A percentile compares a stretch with the other conserved stretches of the same genome.
Conservation (phyloP, 1,284 basidiomycete genomes). For the Ustilago lituana region DNA sequence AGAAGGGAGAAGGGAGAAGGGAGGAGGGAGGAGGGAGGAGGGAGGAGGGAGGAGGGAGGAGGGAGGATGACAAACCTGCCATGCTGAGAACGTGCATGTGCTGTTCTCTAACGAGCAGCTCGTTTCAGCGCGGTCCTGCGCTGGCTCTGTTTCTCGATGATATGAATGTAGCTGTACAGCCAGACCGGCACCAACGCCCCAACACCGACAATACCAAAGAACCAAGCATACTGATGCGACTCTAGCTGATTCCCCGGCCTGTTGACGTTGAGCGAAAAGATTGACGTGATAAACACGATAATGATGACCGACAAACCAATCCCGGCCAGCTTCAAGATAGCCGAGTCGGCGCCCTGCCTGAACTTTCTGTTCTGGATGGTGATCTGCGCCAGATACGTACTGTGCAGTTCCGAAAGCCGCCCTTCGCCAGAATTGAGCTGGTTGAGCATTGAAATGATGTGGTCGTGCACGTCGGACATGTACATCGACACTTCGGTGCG, state of each 20-base stretch:
- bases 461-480: slow-evolving; percentile 93
- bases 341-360: slow-evolving; percentile 40
- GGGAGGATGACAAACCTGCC: too few species aligned
- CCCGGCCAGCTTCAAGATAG: slow-evolving; percentile 70
- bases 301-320: slow-evolving; percentile 76
- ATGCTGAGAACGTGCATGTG: too few species aligned
- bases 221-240: slow-evolving; percentile 18
- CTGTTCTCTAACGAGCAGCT: slow-evolving; percentile 27
- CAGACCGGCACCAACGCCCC: not conserved
- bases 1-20: too few species aligned
- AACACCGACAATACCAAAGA: slow-evolving; percentile 14
- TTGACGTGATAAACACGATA: slow-evolving; percentile 48
- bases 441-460: slow-evolving; percentile 86
- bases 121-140: slow-evolving; percentile 10
- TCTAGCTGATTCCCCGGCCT: slow-evolving; percentile 69
- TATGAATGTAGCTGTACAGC: slow-evolving; percentile 12
- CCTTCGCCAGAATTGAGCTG: slow-evolving; percentile 88
- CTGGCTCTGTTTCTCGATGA: slow-evolving; percentile 21
- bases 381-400: slow-evolving; percentile 82
- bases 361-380: slow-evolving; percentile 72
- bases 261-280: slow-evolving; percentile 71
- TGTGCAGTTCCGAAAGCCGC: slow-evolving; percentile 86
- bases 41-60: too few species aligned
- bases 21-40: too few species aligned
- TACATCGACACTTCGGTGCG: slow-evolving; percentile 73